phyloP scores from a whole-genome alignment of 2,329 filamentous ascomycete species.

The Pestalotiopsis fici region DNA sequence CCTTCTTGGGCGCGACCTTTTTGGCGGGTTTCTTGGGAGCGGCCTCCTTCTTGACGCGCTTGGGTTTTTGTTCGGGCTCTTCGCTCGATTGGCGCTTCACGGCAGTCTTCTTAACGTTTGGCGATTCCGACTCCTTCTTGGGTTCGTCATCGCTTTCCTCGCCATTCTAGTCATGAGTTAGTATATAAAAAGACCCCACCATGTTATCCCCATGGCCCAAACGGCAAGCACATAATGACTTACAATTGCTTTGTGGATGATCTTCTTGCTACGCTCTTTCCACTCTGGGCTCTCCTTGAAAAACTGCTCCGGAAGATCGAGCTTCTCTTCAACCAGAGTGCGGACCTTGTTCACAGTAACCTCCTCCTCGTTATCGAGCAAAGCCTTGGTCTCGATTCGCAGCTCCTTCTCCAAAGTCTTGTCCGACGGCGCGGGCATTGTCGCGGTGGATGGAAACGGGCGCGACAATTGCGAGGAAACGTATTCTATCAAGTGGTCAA shows the following conservation, averaged over 20 bases:
- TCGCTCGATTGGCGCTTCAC: slow-evolving; percentile 31
- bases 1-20: slow-evolving; percentile 12
- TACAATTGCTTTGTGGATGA: slow-evolving; percentile 60
- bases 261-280: slow-evolving; percentile 59
- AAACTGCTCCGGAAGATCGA: slow-evolving; percentile 51
- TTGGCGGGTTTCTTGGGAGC: slow-evolving; percentile 25
- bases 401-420: slow-evolving; percentile 47
- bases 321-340: slow-evolving; percentile 48
- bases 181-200: not conserved
- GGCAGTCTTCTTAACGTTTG: slow-evolving; percentile 22
- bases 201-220: not conserved
- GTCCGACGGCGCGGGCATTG: slow-evolving; percentile 34
- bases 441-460: not conserved
- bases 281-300: slow-evolving; percentile 46
- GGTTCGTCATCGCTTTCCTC: slow-evolving; percentile 11
- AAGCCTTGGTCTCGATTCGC: slow-evolving; percentile 43
- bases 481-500: not conserved
- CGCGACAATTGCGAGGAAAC: not conserved
- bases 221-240: slow-evolving; percentile 22
- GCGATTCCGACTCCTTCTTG: slow-evolving; percentile 10
- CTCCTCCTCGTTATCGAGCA: slow-evolving; percentile 45
- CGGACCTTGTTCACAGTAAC: slow-evolving; percentile 61
- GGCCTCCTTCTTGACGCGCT: slow-evolving; percentile 36
- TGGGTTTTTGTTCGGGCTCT: slow-evolving; percentile 36
- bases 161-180: not conserved